Base-by-base conservation (phyloP, 164 flowering plant species). In the Euptelea pleiosperma region DNA sequence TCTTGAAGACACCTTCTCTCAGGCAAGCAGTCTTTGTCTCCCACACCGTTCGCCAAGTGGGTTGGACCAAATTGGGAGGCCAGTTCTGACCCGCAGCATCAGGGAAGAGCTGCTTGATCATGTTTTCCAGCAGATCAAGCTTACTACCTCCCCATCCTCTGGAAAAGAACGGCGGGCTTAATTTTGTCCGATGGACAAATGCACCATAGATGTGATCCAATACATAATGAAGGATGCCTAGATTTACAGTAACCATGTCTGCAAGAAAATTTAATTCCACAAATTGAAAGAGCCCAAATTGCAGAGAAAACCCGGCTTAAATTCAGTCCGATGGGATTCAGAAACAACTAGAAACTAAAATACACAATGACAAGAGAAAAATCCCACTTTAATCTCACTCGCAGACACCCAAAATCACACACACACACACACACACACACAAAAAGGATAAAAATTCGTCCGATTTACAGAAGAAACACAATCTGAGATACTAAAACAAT, bases 191-290 rank as follows among this genome's bases (percentile, higher is more conserved):
- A 67, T 93, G 95, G 61, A 93, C 65, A 45, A 85, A 85, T 60
- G 99, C 97, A 31, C 97, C 96, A 55, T 93, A 93, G 33, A 93
- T 69, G 68, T 93, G 99, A 73, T 93, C 99, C 63, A 93, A 45
- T 14, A 93, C 89, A 74, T 86, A 84, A 69, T 93, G 96, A 55
- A 93, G 85, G 74, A 82, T 77, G 16, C 97, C 96, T 19, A 90
- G 62, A 68, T 93, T 93, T 16, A 82, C 85, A 25, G 86, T 58
- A 29, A 93, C 99, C 96, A 88, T 87, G 39, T 31, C 41, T 41
- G 9, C 8, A 34, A 9, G 26, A 53, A 58, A 33, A 44, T 18
- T 24, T 24, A 46, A 33, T 34, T 42, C 44, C 55, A 30, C 51
- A 40, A 54, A 7, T 57, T 19, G 35, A 67, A 52, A 31, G 31